Evolutionary conservation across 2,329 filamentous ascomycete species (phyloP).

Genomic region (Xylaria sp.): DNA sequence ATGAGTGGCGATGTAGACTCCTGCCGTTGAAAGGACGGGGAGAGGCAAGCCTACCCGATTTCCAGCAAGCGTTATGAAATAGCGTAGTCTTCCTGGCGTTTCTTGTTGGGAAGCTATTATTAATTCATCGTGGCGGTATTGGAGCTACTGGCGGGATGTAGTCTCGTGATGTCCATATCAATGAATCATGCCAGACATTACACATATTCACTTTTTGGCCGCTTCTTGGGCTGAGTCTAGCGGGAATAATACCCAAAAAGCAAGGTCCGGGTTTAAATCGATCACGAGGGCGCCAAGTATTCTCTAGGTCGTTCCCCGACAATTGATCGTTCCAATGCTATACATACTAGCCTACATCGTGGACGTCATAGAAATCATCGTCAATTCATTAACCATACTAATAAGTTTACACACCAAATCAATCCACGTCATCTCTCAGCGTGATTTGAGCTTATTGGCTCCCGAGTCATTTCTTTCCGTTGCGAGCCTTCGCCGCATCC

Average conservation of each 20-base stretch:
- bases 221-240: background rate
- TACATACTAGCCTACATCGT: background rate
- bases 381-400: background rate
- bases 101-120: no score
- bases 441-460: background rate
- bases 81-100: no score
- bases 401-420: background rate
- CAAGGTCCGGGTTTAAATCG: background rate
- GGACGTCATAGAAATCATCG: background rate
- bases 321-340: background rate
- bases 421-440: background rate
- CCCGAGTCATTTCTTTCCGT: slow-evolving; percentile 12
- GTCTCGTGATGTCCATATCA: background rate
- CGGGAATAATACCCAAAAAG: no score
- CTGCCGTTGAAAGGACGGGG: no score
- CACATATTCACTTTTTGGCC: no score
- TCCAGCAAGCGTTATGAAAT: no score
- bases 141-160: background rate
- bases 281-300: background rate
- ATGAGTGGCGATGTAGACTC: no score
- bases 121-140: background rate
- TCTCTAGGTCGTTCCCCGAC: background rate
- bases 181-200: no score
- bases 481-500: slow-evolving; percentile 52
- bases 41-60: no score